These are phyloP conservation scores for Colletotrichum endophyticum DNA, from an alignment of 2,329 filamentous ascomycete genomes.

Conservation along the genomic window DNA sequence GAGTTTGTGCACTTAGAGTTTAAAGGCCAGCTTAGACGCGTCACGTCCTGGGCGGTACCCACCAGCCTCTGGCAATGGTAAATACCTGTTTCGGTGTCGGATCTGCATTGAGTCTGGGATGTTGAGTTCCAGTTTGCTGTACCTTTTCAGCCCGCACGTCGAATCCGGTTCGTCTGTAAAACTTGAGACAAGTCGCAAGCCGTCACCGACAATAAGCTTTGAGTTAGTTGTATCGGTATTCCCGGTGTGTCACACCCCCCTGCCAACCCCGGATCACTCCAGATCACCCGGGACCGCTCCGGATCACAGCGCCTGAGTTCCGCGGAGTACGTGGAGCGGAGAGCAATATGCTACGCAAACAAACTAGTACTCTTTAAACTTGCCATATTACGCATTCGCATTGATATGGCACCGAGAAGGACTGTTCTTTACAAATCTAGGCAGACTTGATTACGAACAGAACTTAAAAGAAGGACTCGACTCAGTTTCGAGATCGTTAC, in stretches of 20 bases:
- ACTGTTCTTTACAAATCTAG: neutral
- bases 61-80: neutral
- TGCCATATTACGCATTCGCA: neutral
- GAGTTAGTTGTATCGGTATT: neutral
- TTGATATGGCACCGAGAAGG: neutral
- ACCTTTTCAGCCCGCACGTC: neutral
- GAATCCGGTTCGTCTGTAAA: neutral
- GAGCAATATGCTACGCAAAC: neutral
- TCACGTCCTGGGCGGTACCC: neutral
- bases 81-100: neutral
- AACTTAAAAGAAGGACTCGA: neutral
- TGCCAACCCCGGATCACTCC: neutral
- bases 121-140: neutral
- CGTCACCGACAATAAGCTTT: neutral
- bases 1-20: neutral
- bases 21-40: neutral
- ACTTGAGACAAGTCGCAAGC: neutral
- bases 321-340: neutral
- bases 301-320: neutral
- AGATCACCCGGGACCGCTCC: neutral
- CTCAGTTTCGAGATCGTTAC: neutral
- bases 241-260: neutral
- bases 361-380: neutral
- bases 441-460: neutral
- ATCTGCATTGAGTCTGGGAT: neutral